A percentile compares a stretch with the other conserved stretches of the same genome.
Evolutionary conservation across 805 yeast species (phyloP).

Genomic region (Yamadazyma ubonensis): DNA sequence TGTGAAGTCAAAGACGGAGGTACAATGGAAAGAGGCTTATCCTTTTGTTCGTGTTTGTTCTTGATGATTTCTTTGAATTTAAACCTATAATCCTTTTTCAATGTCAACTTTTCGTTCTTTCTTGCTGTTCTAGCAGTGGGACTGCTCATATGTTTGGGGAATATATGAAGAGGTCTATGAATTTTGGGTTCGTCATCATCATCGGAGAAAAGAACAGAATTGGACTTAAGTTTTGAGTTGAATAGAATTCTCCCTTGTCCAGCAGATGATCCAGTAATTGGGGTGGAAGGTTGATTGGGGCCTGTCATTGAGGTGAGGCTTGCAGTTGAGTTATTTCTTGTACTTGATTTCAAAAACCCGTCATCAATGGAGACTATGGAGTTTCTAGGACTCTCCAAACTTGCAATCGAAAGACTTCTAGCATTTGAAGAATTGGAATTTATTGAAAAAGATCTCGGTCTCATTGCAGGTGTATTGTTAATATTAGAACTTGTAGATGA

Average conservation of each 20-base stretch:
- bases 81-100: constrained; percentile 27
- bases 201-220: constrained; percentile 29
- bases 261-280: not conserved
- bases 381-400: constrained; percentile 41
- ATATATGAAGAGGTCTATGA: constrained; percentile 10
- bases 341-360: constrained; percentile 21
- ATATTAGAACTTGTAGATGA: constrained; percentile 13
- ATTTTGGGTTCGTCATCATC: constrained; percentile 29
- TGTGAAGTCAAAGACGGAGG: constrained; percentile 1
- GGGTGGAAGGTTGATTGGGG: constrained; percentile 1
- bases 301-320: constrained; percentile 18
- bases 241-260: not conserved
- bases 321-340: constrained; percentile 35
- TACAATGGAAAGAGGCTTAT: not conserved
- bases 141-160: constrained; percentile 17
- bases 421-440: constrained; percentile 25
- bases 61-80: constrained; percentile 17
- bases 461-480: constrained; percentile 3
- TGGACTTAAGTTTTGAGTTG: constrained; percentile 10
- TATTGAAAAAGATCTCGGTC: constrained; percentile 34
- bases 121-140: constrained; percentile 16
- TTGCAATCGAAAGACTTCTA: constrained; percentile 37
- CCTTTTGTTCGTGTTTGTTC: not conserved
- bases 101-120: constrained; percentile 11
- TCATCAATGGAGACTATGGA: constrained; percentile 42